phyloP scores from a whole-genome alignment of 805 yeast genomes.

The Lipomyces orientalis region DNA sequence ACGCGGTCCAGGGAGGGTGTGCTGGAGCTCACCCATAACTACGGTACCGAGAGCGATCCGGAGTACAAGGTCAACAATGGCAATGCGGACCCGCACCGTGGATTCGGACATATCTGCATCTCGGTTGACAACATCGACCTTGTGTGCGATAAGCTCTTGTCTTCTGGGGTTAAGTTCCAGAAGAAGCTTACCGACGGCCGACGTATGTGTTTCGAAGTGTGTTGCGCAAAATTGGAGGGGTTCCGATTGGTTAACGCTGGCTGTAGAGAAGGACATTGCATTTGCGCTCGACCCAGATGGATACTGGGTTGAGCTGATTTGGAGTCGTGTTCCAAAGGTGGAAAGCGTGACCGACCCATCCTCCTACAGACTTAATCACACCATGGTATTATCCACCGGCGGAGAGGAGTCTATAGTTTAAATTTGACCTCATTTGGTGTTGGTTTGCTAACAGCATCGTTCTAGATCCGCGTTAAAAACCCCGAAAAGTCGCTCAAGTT shows the following conservation, averaged over 20 bases:
- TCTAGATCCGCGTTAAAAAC: constrained; percentile 90
- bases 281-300: constrained; percentile 95
- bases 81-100: constrained; percentile 80
- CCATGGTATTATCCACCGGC: constrained; percentile 30
- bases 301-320: constrained; percentile 92
- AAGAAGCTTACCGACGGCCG: constrained; percentile 89
- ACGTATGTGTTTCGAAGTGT: constrained; percentile 55
- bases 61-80: constrained; percentile 74
- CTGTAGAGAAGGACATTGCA: constrained; percentile 65
- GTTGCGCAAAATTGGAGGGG: neutral
- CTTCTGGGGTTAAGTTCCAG: constrained; percentile 72
- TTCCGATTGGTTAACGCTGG: neutral
- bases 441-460: constrained; percentile 45
- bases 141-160: constrained; percentile 63
- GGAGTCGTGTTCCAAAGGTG: constrained; percentile 54
- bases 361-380: constrained; percentile 36
- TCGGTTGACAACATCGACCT: constrained; percentile 78
- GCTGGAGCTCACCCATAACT: constrained; percentile 80
- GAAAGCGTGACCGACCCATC: constrained; percentile 50
- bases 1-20: constrained; percentile 60
- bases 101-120: constrained; percentile 93
- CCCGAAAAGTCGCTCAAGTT: constrained; percentile 75
- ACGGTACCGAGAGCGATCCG: constrained; percentile 69
- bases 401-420: neutral
- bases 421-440: neutral